Conservation (phyloP, 1,284 basidiomycete species). For the Leccinum pachyderme region DNA sequence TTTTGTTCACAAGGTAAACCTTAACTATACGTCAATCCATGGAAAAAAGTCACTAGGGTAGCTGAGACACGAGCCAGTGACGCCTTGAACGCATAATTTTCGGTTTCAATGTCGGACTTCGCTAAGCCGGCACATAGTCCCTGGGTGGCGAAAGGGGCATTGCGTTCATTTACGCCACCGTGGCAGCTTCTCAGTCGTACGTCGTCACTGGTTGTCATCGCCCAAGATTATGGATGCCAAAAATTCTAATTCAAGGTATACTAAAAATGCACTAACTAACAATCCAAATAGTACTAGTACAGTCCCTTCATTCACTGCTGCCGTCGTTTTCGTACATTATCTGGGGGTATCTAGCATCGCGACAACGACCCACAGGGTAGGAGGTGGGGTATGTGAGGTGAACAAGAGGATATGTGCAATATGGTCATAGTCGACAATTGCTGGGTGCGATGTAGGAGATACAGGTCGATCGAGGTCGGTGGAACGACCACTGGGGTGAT, state of each 20-base stretch:
- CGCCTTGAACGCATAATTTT: slow-evolving; percentile 10
- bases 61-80: slow-evolving; percentile 17
- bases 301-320: slow-evolving; percentile 33
- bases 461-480: slow-evolving; percentile 25
- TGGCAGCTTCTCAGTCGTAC: slow-evolving; percentile 2
- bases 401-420: slow-evolving; percentile 30
- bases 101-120: slow-evolving; percentile 16
- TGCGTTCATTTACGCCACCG: slow-evolving; percentile 22
- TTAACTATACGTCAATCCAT: slow-evolving; percentile 20
- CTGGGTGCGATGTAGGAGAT: slow-evolving; percentile 29
- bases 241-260: slow-evolving; percentile 39
- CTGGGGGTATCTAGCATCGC: slow-evolving; percentile 35
- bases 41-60: slow-evolving; percentile 19
- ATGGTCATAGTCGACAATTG: slow-evolving; percentile 31
- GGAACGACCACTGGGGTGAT: slow-evolving; percentile 21
- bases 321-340: slow-evolving; percentile 29
- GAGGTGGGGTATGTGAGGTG: slow-evolving; percentile 20
- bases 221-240: slow-evolving; percentile 18
- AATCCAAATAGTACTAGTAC: slow-evolving; percentile 34
- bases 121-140: slow-evolving; percentile 19
- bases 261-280: slow-evolving; percentile 32
- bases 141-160: slow-evolving; percentile 25
- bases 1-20: slow-evolving; percentile 16
- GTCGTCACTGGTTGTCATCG: not conserved
- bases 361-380: slow-evolving; percentile 27